A percentile compares a stretch with the other conserved stretches of the same genome.
phyloP scores from a whole-genome alignment of 176 grass and related monocot species.

The Alloteropsis semialata region DNA sequence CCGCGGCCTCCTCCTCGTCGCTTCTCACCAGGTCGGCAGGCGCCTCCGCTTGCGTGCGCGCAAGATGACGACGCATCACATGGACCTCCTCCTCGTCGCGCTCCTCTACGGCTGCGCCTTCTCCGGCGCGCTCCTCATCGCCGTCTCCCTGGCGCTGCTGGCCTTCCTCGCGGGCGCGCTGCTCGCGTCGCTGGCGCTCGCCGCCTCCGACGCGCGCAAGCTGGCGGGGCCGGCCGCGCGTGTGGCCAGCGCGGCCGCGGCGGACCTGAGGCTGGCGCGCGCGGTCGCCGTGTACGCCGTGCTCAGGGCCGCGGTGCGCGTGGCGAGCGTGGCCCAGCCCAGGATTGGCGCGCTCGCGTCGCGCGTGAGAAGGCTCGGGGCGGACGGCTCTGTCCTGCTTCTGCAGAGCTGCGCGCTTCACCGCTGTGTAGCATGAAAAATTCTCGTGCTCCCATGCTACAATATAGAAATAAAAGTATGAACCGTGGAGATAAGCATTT shows the following conservation, averaged over 20 bases:
- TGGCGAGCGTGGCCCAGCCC: not conserved
- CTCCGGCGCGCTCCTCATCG: slow-evolving; percentile 30
- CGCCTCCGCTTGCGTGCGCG: not conserved
- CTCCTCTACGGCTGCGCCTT: slow-evolving; percentile 47
- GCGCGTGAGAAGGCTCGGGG: not conserved
- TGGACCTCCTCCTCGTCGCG: slow-evolving; percentile 65
- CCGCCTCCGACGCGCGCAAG: slow-evolving; percentile 16
- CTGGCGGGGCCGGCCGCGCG: not conserved
- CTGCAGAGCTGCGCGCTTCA: not conserved
- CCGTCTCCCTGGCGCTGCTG: slow-evolving; percentile 27
- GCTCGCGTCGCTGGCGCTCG: slow-evolving; percentile 32
- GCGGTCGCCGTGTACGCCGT: slow-evolving; percentile 41
- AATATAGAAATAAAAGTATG: not conserved
- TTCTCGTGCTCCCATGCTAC: not conserved
- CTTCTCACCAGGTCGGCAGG: not conserved
- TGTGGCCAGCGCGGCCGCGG: not conserved
- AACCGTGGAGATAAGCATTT: too few relatives aligned
- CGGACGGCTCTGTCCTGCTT: not conserved
- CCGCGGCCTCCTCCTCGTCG: not conserved
- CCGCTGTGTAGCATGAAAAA: not conserved
- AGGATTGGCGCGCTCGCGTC: not conserved
- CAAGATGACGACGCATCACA: slow-evolving; percentile 33
- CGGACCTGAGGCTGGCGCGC: slow-evolving; percentile 50
- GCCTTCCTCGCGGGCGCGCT: slow-evolving; percentile 9
- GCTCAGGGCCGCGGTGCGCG: slow-evolving; percentile 16